A percentile compares a stretch with the other conserved stretches of the same genome.
Conservation (phyloP, 1,284 basidiomycete genomes). For the Rhizoctonia solani region DNA sequence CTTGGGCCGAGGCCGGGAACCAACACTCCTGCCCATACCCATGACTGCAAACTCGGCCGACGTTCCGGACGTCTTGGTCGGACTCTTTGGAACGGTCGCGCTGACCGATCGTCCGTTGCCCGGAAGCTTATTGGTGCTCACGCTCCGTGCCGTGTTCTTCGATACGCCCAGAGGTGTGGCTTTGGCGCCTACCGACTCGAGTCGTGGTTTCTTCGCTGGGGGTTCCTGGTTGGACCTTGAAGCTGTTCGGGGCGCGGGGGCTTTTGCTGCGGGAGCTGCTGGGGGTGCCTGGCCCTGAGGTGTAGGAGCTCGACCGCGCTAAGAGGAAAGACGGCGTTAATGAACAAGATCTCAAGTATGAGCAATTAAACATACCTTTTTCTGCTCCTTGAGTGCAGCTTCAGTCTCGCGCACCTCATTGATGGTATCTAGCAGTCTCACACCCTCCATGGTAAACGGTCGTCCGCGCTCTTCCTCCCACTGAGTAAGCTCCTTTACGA, state of each 20-base stretch:
- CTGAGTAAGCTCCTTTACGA: conserved; percentile 74
- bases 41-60: conserved; percentile 4
- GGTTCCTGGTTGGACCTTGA: conserved; percentile 13
- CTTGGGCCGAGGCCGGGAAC: too few species aligned
- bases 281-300: neutral
- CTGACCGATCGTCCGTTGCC: neutral
- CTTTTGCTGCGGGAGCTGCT: neutral
- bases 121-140: neutral
- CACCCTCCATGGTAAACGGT: conserved; percentile 85
- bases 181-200: conserved; percentile 6
- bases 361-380: conserved; percentile 46
- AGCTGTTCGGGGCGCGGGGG: conserved; percentile 2
- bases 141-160: neutral
- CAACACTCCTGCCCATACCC: conserved; percentile 7
- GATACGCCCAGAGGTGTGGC: conserved; percentile 9
- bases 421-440: conserved; percentile 79
- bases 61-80: neutral
- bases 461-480: conserved; percentile 86
- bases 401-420: conserved; percentile 66
- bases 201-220: conserved; percentile 13
- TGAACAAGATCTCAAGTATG: neutral
- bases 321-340: neutral
- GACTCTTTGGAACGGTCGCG: neutral
- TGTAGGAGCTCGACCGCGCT: conserved; percentile 23
- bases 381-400: conserved; percentile 75